Base-by-base conservation (phyloP, 2,329 filamentous ascomycete genomes). In the Monascus ruber region DNA sequence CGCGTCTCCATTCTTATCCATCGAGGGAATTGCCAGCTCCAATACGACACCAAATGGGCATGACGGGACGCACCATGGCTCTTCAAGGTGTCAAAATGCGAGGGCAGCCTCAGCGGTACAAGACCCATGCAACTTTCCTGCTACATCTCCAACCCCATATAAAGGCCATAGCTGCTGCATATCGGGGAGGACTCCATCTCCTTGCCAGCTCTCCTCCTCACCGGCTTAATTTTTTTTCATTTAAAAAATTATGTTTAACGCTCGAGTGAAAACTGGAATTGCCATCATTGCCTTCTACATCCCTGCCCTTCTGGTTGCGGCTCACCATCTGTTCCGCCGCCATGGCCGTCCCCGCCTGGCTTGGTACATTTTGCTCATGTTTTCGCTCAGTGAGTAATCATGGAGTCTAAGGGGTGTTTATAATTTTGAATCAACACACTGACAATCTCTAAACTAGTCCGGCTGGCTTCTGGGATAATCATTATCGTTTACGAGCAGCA, bases 281-380 rank as follows among this genome's bases (percentile, higher is more conserved):
- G 47, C 50, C 7, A 43, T 45, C 6, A 49, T 50, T 31, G 37
- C 45, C n/a, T 52, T 51, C 34, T 52, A 50, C 36, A 35, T 42
- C 7, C 48, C 50, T 7, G 43, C 42, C 4, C 40, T 43, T 4
- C 5, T 44, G 6, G 17, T 42, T 5, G 46, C 50, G 5, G 36
- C 35, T 6, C 34, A 40, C 5, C 40, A 49, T 1, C 35, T 46
- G 6, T 47, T 42, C 24, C 41, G 43, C 28, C 48, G 48, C 4
- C 44, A 46, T 38, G 43, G 31, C 11, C 43, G 48, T 11, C 50
- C 50, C 28, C 50, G 46, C 3, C 39, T 49, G 40, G 37, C 42
- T 27, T 53, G 49, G 50, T 32, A 43, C 11, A 42, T 51, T n/a
- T 31, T 53, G 26, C 37, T 43, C 1, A 33, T 50, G 6, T 53